Base-by-base conservation (phyloP, 352 stramenopile genomes). In the Globisporangium heterothallicum region DNA sequence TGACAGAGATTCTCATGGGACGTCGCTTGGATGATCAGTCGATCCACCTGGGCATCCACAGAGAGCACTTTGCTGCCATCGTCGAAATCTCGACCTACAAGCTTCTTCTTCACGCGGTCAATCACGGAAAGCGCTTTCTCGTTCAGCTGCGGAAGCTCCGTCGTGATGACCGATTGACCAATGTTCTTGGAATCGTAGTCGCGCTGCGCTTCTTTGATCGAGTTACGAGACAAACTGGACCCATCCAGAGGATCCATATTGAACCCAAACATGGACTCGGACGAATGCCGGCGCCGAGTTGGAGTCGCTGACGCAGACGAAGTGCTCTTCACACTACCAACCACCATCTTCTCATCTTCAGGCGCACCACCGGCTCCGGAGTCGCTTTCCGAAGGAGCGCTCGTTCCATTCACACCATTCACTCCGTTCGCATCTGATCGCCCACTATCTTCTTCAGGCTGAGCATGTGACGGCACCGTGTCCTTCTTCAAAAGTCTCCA, bases 1-100 rank as follows among this genome's bases (percentile, higher is more conserved):
- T 99, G 96, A 59, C 94, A 98, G 18, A 99, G 73, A 78, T 99
- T 99, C 63, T 99, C 96, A 54, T 97, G 95, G 10, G 92, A 98
- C 1, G 97, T 99, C 36, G 97, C 97, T 68, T 99, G 96, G 42
- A 96, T 72, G 69, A 99, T 99, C 47, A 99, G 82, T 3, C 93
- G 84, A 62, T 99, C 94, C 0, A 99, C 97, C 74, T 99, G 98
- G 18, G 79, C 80, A 29, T 89, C 74, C 30, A 94, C 82, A 3
- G 64, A 88, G 14, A 94, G 72, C 42, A 90, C 70, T 41, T 86
- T 82, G n/a, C 69, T 65, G 49, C 80, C 84, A 50, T 92, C 71
- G 56, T 93, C 82, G 66, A 99, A 99, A 65, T 99, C 98, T 4
- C 94, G 95, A 9, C 98, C 98, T 2, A 88, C 96, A 25, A 99